These are phyloP conservation scores for Cydonia oblonga DNA, from an alignment of 331 rosid genomes.

Conservation along the genomic window DNA sequence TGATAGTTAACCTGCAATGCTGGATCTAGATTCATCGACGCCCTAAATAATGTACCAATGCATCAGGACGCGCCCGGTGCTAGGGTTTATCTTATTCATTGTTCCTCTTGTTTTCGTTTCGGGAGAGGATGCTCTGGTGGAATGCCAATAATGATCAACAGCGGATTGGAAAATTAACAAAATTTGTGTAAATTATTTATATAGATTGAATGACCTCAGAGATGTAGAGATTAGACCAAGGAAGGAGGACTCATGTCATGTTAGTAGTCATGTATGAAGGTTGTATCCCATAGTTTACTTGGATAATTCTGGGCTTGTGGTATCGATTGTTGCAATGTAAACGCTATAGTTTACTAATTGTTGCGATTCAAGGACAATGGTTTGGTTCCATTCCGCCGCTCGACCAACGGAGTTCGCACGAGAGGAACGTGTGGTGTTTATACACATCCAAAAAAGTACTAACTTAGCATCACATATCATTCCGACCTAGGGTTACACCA, in stretches of 20 bases:
- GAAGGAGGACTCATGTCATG: background rate
- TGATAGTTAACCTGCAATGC: slow-evolving; percentile 30
- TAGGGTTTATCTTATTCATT: slow-evolving; percentile 11
- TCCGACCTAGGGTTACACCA: too few relatives aligned
- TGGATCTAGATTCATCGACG: slow-evolving; percentile 12
- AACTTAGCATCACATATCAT: too few relatives aligned
- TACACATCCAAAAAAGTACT: too few relatives aligned
- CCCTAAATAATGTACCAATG: slow-evolving; percentile 22
- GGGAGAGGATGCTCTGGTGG: background rate
- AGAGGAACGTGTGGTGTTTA: too few relatives aligned
- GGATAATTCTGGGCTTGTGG: background rate
- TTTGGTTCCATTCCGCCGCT: too few relatives aligned
- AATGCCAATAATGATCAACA: slow-evolving; percentile 11
- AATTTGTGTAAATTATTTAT: slow-evolving; percentile 27
- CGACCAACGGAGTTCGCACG: too few relatives aligned
- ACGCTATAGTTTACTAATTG: background rate
- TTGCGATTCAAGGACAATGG: background rate
- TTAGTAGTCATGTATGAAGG: background rate
- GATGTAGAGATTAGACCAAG: slow-evolving; percentile 15
- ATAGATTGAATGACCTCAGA: slow-evolving; percentile 23
- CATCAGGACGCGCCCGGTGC: slow-evolving; percentile 10
- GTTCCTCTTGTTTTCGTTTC: background rate
- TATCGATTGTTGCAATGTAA: background rate
- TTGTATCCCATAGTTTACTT: background rate
- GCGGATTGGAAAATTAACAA: slow-evolving; percentile 15